Evolutionary conservation across 1,284 basidiomycete species (phyloP).

Genomic region (Coniferiporia weirii): DNA sequence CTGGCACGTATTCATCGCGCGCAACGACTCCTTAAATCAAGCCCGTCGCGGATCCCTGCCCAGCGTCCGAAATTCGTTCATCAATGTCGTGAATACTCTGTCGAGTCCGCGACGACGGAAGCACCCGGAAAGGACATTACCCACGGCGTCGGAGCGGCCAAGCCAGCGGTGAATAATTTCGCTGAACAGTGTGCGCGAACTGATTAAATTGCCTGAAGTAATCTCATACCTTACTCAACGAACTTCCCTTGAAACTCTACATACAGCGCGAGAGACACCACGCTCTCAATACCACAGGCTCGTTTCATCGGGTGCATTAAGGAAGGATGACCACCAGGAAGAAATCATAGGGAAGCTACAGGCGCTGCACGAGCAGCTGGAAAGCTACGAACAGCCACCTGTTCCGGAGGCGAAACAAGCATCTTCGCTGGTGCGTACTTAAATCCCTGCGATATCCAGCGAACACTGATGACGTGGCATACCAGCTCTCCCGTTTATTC

Average conservation of each 20-base stretch:
- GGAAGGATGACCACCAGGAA: constrained; percentile 80
- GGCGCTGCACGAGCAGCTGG: constrained; percentile 70
- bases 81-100: constrained; percentile 9
- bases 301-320: constrained; percentile 65
- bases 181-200: constrained; percentile 10
- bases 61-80: not conserved
- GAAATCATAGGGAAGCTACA: constrained; percentile 82
- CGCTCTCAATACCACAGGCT: constrained; percentile 71
- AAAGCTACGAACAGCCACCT: constrained; percentile 65
- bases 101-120: constrained; percentile 5
- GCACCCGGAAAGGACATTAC: not conserved
- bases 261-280: constrained; percentile 37
- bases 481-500: constrained; percentile 65
- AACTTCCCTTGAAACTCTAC: not conserved
- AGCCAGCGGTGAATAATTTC: constrained; percentile 1
- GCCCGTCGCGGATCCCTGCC: not conserved
- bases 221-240: not conserved
- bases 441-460: not conserved
- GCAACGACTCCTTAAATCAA: not conserved
- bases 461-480: not conserved
- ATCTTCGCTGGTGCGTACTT: constrained; percentile 39
- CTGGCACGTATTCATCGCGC: not conserved
- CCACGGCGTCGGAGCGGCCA: not conserved
- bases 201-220: not conserved
- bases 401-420: constrained; percentile 41